Conservation (phyloP, 352 stramenopile genomes). For the Phytopythium chamaehyphon region DNA sequence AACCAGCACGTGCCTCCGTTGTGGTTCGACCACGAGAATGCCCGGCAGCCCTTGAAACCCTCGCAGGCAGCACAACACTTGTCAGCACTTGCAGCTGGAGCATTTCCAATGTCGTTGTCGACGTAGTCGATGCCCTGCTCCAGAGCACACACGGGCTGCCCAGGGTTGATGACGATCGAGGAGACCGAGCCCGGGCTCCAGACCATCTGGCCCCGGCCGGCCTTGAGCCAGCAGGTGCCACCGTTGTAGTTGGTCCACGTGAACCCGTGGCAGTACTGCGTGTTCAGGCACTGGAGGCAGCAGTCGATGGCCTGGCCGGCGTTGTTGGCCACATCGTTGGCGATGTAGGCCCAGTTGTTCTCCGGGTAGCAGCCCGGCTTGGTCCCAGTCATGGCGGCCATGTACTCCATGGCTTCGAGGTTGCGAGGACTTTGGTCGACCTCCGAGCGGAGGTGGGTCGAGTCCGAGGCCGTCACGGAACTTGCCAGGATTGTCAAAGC, state of each 20-base stretch:
- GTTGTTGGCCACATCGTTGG: slow-evolving; percentile 2
- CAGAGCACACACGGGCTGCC: background rate
- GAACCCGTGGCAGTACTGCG: background rate
- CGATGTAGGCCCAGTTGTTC: slow-evolving; percentile 3
- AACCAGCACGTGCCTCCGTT: slow-evolving; percentile 54
- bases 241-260: slow-evolving; percentile 37
- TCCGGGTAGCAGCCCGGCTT: background rate
- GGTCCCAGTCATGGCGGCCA: background rate
- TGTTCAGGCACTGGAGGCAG: background rate
- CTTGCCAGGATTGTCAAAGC: background rate
- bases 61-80: slow-evolving; percentile 15
- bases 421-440: background rate
- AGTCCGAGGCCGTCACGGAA: background rate
- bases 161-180: background rate
- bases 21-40: slow-evolving; percentile 46
- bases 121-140: slow-evolving; percentile 16
- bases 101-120: slow-evolving; percentile 17
- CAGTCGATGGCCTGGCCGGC: background rate
- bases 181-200: slow-evolving; percentile 8
- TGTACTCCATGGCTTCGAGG: slow-evolving; percentile 1
- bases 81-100: background rate
- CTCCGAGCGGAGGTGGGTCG: background rate
- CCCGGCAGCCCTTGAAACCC: slow-evolving; percentile 22
- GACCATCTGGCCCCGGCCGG: slow-evolving; percentile 16
- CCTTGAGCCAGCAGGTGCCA: slow-evolving; percentile 63